A percentile compares a stretch with the other conserved stretches of the same genome.
These are phyloP conservation scores for Bipolaris bicolor DNA, from an alignment of 2,329 filamentous ascomycete species.

Conservation along the genomic window DNA sequence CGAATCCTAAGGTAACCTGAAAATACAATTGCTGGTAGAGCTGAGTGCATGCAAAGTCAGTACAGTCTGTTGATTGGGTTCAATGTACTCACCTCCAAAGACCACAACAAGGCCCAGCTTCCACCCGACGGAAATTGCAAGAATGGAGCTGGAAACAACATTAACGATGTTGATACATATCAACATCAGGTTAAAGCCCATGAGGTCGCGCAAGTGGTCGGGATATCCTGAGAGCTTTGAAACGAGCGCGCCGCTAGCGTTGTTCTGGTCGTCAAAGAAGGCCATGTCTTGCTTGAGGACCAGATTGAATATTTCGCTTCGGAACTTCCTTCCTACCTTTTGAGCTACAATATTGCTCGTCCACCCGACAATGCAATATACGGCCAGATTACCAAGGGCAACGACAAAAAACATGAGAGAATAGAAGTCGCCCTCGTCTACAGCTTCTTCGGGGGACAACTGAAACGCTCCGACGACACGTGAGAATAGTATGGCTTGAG, in stretches of 20 bases:
- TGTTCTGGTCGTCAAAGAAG: constrained; percentile 90
- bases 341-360: constrained; percentile 55
- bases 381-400: constrained; percentile 54
- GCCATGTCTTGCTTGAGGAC: constrained; percentile 92
- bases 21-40: constrained; percentile 49
- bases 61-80: neutral
- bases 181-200: constrained; percentile 85
- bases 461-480: constrained; percentile 57
- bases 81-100: constrained; percentile 55
- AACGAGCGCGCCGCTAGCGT: constrained; percentile 86
- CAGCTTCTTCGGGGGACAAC: constrained; percentile 47
- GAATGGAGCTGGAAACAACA: constrained; percentile 71
- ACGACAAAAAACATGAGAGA: constrained; percentile 64
- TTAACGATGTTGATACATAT: constrained; percentile 82
- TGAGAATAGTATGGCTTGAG: constrained; percentile 59
- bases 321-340: constrained; percentile 41
- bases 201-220: constrained; percentile 85
- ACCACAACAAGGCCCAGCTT: constrained; percentile 83
- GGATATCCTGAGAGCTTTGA: constrained; percentile 70
- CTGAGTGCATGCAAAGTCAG: constrained; percentile 5
- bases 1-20: constrained; percentile 84
- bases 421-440: constrained; percentile 57
- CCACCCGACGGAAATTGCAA: constrained; percentile 81
- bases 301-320: constrained; percentile 72
- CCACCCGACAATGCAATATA: constrained; percentile 56